A percentile compares a stretch with the other conserved stretches of the same genome.
Evolutionary conservation across 768 basidiomycete genomes (phyloP).

Genomic region (Tulasnella sp.): DNA sequence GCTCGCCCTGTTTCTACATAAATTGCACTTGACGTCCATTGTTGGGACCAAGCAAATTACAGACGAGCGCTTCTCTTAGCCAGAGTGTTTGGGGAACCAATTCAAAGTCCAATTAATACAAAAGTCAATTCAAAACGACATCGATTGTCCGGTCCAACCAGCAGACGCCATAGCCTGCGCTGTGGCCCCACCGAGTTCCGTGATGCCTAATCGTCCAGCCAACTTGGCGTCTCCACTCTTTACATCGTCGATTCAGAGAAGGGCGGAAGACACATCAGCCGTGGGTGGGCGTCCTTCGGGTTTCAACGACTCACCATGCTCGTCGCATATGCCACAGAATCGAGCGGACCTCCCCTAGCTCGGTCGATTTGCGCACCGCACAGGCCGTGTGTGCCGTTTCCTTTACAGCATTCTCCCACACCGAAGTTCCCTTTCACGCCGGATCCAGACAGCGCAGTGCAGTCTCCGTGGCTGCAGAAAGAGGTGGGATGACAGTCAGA

Average conservation of each 20-base stretch:
- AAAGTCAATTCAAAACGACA: not conserved
- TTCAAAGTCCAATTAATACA: too few species aligned
- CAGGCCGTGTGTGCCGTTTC: not conserved
- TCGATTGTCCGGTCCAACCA: not conserved
- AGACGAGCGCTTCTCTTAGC: too few species aligned
- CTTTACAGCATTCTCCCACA: not conserved
- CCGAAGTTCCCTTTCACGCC: not conserved
- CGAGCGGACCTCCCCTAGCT: not conserved
- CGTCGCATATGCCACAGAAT: not conserved
- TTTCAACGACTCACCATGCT: not conserved
- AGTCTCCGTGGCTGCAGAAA: conserved; percentile 1
- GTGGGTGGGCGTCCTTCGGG: not conserved
- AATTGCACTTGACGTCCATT: too few species aligned
- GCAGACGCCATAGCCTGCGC: not conserved
- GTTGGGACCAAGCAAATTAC: too few species aligned
- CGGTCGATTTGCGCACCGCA: not conserved
- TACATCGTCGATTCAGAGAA: not conserved
- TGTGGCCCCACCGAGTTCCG: not conserved
- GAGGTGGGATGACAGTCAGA: not conserved
- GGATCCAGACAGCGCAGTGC: not conserved
- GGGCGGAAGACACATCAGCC: not conserved
- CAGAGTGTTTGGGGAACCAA: too few species aligned
- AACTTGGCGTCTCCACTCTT: not conserved
- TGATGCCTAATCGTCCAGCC: not conserved
- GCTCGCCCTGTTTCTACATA: too few species aligned